Base-by-base conservation (phyloP, 495 filamentous ascomycete genomes). In the Amorphotheca resinae region DNA sequence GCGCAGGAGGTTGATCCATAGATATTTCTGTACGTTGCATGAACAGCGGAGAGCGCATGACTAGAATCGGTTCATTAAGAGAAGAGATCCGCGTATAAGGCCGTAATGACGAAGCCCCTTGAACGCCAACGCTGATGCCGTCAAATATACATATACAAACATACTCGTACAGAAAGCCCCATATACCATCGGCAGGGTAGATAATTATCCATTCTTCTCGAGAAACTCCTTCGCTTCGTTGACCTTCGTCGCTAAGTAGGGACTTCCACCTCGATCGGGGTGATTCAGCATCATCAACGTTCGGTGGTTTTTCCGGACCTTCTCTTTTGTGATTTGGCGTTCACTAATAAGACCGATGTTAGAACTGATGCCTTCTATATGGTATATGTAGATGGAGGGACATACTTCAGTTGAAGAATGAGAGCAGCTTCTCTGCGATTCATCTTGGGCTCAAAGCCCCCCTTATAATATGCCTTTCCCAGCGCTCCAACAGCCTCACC, bases 211-310 rank as follows among this genome's bases (percentile, higher is more conserved):
- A 44, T 58, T 68, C 66, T 95, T 96, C 61, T 96, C 89, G 54
- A 96, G 58, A 50, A 95, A 80, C 60, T 96, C 89, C 62, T 96
- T 96, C 31, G 89, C 89, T 62, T 96, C 89, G 62, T 96, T 96
- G 59, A 96, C 82, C 60, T 98, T 98, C 34, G 87, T 93, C 7
- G 91, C 91, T 42, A 98, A 60, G 61, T 95, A 99, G 22, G 91
- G 91, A 59, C 87, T 95, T 15, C 91, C 91, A 40, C 91, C 91
- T 49, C 91, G 84, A 64, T 99, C 91, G 22, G 91, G 91, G 64
- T 99, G 91, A 66, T 99, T 99, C 48, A 93, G 68, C 40, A 99
- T 74, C 91, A 99, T 99, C 39, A 96, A 78, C 46, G 83, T 85
- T 25, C 91, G 78, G 67, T 99, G 91, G 51, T 89, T 87, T 69